Evolutionary conservation across 331 rosid species (phyloP).

Genomic region (Arachis monticola): DNA sequence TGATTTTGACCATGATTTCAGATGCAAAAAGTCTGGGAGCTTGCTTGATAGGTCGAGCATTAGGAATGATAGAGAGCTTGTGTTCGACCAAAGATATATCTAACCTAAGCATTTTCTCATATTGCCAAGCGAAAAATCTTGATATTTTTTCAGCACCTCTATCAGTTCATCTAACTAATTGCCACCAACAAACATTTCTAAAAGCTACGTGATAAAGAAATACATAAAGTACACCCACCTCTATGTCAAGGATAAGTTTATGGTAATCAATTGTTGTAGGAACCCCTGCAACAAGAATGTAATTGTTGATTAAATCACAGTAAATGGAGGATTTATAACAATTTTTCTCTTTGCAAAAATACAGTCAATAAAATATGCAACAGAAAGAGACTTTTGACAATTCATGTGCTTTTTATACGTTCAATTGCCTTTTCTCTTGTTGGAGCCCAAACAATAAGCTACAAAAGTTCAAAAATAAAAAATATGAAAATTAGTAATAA

Average conservation of each 20-base stretch:
- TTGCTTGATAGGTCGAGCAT: too few species aligned
- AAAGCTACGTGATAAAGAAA: slow-evolving; percentile 14
- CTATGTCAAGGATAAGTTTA: slow-evolving; percentile 89
- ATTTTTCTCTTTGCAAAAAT: slow-evolving; percentile 10
- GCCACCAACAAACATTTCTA: slow-evolving; percentile 25
- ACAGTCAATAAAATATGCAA: slow-evolving; percentile 19
- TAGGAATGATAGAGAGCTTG: too few species aligned
- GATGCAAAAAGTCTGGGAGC: too few species aligned
- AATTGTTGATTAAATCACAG: slow-evolving; percentile 22
- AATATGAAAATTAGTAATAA: too few species aligned
- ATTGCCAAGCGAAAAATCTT: too few species aligned
- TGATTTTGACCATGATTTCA: too few species aligned
- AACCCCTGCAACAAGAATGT: slow-evolving; percentile 66
- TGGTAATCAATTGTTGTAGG: slow-evolving; percentile 98
- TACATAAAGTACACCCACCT: slow-evolving; percentile 52
- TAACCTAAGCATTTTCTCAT: too few species aligned
- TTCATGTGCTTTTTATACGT: slow-evolving; percentile 84
- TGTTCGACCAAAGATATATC: too few species aligned
- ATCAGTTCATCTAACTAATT: too few species aligned
- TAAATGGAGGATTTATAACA: slow-evolving; percentile 26
- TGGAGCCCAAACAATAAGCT: slow-evolving; percentile 99
- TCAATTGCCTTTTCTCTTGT: slow-evolving; percentile 96
- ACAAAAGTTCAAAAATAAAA: slow-evolving; percentile 33
- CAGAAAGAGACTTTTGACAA: slow-evolving; percentile 49
- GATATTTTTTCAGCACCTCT: too few species aligned